Base-by-base conservation (phyloP, 345 rosid genomes). In the Salix udensis region DNA sequence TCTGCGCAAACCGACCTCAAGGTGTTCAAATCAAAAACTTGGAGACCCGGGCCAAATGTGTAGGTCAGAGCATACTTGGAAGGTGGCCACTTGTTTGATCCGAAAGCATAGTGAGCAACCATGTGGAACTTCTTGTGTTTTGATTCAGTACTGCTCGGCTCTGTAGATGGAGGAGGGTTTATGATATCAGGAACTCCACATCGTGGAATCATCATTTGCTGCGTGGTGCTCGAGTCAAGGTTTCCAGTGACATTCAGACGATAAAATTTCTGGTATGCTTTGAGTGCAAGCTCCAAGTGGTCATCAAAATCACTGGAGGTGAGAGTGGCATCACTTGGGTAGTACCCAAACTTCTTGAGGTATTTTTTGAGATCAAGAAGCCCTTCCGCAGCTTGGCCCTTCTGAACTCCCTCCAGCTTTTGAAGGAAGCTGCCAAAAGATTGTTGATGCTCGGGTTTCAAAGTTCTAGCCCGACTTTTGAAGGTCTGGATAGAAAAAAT, bases 301-400 rank as follows among this genome's bases (percentile, higher is more conserved):
- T 68, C 72, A 44, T 68, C 50, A n/a, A 65, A 65, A 8, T 30
- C 7, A 34, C 34, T 31, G 34, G n/a, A 5, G 11, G 19, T 42
- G 15, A 6, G 26, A n/a, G 62, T 70, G 60, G 30, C 8, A 19
- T 52, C 39, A 23, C 19, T 28, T 2, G n/a, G 52, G 30, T 26
- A 65, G 76, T 80, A 80, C 2, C 82, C 79, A 1, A 75, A 62
- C 23, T 71, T 71, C 21, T 53, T 30, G 13, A 80, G 64, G 44
- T 52, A 71, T 10, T 53, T 67, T 39, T 80, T 80, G 58, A 70
- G 53, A 44, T 70, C 67, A 28, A 6, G 10, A 46, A 80, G 26
- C 19, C 76, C 79, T 14, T 60, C 23, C 1, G 42, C 18, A 18
- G n/a, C 18, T 9, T 70, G 72, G 46, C 79, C 79, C 44, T 75